Conservation (phyloP, 805 yeast species). For the Lachancea kluyveri region DNA sequence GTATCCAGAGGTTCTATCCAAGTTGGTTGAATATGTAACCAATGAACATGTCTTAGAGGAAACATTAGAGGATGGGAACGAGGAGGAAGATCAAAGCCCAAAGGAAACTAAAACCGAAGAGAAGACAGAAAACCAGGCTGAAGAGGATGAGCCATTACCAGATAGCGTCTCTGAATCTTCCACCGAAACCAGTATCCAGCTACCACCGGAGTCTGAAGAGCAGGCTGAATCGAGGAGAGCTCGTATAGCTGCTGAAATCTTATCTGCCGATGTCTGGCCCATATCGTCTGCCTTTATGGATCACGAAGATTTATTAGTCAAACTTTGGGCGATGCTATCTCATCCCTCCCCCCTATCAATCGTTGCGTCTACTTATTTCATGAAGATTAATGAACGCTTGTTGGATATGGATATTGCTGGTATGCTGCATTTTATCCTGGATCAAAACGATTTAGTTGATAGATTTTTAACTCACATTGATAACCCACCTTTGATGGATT, state of each 20-base stretch:
- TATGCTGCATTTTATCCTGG: slow-evolving; percentile 61
- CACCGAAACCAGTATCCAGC: slow-evolving; percentile 26
- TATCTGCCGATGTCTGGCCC: slow-evolving; percentile 92
- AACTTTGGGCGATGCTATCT: slow-evolving; percentile 77
- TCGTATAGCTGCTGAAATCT: slow-evolving; percentile 78
- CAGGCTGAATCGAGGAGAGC: slow-evolving; percentile 41
- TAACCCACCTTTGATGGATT: slow-evolving; percentile 92
- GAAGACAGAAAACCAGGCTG: slow-evolving; percentile 13
- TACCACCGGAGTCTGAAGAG: slow-evolving; percentile 32
- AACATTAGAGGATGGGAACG: slow-evolving; percentile 14
- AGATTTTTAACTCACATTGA: slow-evolving; percentile 81
- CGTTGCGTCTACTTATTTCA: slow-evolving; percentile 77
- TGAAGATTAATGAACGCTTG: slow-evolving; percentile 85
- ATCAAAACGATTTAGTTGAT: slow-evolving; percentile 66
- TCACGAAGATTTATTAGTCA: slow-evolving; percentile 53
- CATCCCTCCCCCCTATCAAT: slow-evolving; percentile 61
- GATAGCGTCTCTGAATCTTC: slow-evolving; percentile 24
- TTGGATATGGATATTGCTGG: slow-evolving; percentile 84
- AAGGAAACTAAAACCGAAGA: slow-evolving; percentile 14
- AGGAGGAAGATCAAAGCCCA: slow-evolving; percentile 9
- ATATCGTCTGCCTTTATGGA: slow-evolving; percentile 86
- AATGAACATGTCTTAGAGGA: slow-evolving; percentile 31
- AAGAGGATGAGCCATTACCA: slow-evolving; percentile 14
- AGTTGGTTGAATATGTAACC: slow-evolving; percentile 62
- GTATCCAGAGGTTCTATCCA: slow-evolving; percentile 66